Conservation (phyloP, 2,329 filamentous ascomycete species). For the Zasmidium angulare region DNA sequence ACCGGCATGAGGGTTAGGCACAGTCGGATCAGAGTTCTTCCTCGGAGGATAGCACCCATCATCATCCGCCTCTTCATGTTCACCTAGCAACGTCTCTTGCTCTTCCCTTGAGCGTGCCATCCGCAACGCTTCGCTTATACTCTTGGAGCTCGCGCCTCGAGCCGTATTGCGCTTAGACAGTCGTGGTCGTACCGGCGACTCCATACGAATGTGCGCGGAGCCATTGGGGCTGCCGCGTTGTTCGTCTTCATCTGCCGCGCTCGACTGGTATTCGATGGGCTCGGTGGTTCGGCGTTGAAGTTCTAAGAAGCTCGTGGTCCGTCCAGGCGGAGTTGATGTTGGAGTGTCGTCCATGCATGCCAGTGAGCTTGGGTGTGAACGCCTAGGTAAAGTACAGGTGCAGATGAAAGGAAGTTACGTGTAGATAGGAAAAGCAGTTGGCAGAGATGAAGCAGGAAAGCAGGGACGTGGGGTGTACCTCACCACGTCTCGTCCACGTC, state of each 20-base stretch:
- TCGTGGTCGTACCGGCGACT: conserved; percentile 27
- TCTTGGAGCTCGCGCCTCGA: conserved; percentile 34
- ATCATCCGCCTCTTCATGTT: conserved; percentile 46
- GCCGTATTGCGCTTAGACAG: conserved; percentile 29
- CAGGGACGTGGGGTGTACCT: neutral
- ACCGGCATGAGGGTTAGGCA: conserved; percentile 58
- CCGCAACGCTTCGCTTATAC: conserved; percentile 39
- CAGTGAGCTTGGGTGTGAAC: neutral
- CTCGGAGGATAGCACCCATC: conserved; percentile 46
- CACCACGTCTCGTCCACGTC: no score
- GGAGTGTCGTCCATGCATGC: conserved; percentile 3
- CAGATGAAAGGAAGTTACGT: neutral
- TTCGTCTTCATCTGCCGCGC: conserved; percentile 1
- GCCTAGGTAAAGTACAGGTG: neutral
- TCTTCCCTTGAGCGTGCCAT: conserved; percentile 47
- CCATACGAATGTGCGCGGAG: conserved; percentile 29
- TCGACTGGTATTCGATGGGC: neutral
- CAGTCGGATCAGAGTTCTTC: conserved; percentile 40
- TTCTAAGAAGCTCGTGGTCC: conserved; percentile 14
- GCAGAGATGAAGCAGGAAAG: neutral
- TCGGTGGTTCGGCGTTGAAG: conserved; percentile 8
- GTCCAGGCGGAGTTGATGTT: neutral
- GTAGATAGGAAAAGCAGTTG: neutral
- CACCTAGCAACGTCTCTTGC: conserved; percentile 48
- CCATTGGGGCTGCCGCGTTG: conserved; percentile 11